Base-by-base conservation (phyloP, 139 green algal species). In the Micractinium sp. region DNA sequence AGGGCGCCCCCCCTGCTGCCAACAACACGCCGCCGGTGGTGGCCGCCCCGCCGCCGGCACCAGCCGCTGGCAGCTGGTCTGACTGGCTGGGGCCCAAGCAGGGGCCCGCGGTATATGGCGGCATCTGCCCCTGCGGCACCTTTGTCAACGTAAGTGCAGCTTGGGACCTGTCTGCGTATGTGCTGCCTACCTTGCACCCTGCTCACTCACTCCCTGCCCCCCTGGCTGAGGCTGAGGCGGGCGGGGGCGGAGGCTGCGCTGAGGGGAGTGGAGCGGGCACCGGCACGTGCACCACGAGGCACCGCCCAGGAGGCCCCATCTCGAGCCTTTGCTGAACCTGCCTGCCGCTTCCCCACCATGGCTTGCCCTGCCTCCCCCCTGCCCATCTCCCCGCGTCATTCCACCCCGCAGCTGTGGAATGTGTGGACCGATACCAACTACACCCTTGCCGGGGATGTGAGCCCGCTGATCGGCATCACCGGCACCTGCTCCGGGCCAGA, bases 41-140 rank as follows among this genome's bases (percentile, higher is more conserved):
- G 66, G 27, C 71, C 31, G 71, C 31, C 71, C 71, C 35, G 75
- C 75, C 35, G 35, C 75, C 35, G 75, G 31, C 35, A 14, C 75
- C 75, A 22, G 14, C 75, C 1, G 33, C 15, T 5, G 20, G 47
- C 47, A 39, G 9, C 41, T 86, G 81, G 81, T 86, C 81, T 0
- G 20, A 22, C 4, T 86, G 81, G 81, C 36, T 76, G 36, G 81
- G 81, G 3, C 25, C 60, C 31, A 66, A 66, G 47, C 36, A 74
- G 56, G 81, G 81, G 33, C 81, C 81, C 3, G 81, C 47, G 16
- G 56, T 53, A 4, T 86, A 76, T 41, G 81, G 47, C 39, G 60
- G 60, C 56, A 38, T 86, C n/a, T 86, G 81, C 81, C 81, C 81
- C n/a, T 86, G 81, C 81, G 81, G 81, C n/a, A 75, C 56, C 19